Percentiles rank a stretch among this genome's conserved stretches.
These are phyloP conservation scores for Solanum pennellii DNA, from an alignment of 257 asterid genomes.

Conservation along the genomic window DNA sequence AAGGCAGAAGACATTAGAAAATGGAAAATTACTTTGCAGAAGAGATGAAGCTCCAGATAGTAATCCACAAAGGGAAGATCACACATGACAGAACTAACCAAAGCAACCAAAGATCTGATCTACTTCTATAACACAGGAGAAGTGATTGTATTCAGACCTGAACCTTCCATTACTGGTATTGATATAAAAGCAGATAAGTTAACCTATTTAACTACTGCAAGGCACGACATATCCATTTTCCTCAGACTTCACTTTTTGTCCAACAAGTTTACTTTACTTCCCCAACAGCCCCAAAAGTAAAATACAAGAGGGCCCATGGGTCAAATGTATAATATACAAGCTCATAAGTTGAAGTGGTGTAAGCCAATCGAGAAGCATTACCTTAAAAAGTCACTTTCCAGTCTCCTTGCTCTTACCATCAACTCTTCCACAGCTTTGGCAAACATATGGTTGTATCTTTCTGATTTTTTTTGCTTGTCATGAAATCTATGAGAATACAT, in stretches of 20 bases:
- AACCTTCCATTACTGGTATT: not conserved
- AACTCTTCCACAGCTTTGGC: conserved; percentile 33
- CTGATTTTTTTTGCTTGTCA: conserved; percentile 28
- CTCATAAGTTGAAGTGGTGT: not conserved
- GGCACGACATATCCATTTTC: not conserved
- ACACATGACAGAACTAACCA: not conserved
- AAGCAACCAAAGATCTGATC: not conserved
- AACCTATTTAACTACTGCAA: not conserved
- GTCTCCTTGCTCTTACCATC: conserved; percentile 27
- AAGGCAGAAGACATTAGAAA: not conserved
- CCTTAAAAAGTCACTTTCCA: conserved; percentile 49
- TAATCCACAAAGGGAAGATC: not conserved
- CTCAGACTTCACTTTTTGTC: not conserved
- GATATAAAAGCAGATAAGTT: not conserved
- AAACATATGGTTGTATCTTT: conserved; percentile 19
- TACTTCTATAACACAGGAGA: not conserved
- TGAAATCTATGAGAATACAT: conserved; percentile 13
- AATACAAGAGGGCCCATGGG: not conserved
- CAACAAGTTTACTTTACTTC: not conserved
- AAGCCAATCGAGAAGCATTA: conserved; percentile 1
- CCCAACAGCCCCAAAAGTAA: not conserved
- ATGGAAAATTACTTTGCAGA: not conserved
- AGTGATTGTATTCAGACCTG: not conserved
- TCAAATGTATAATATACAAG: not conserved
- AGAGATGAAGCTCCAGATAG: not conserved